phyloP scores from a whole-genome alignment of 2,329 filamentous ascomycete species.

The Calonectria hongkongensis region DNA sequence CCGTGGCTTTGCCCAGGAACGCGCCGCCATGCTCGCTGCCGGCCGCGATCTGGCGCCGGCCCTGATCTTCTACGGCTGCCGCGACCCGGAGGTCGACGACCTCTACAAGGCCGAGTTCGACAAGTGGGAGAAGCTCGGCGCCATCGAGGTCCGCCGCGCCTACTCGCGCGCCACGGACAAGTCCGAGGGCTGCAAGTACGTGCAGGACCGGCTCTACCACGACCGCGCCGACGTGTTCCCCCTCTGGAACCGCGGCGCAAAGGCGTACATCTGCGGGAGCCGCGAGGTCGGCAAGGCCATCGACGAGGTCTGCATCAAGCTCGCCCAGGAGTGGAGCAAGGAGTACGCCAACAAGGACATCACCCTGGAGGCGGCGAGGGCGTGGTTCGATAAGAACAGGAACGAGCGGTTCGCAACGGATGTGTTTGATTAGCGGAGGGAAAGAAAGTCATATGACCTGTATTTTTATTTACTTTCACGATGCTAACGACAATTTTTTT shows the following conservation, averaged over 20 bases:
- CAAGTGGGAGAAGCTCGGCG: slow-evolving; percentile 70
- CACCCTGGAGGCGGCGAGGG: slow-evolving; percentile 61
- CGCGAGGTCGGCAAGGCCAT: slow-evolving; percentile 69
- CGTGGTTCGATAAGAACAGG: slow-evolving; percentile 69
- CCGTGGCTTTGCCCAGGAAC: slow-evolving; percentile 78
- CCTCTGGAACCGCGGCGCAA: slow-evolving; percentile 67
- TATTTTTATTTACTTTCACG: neutral
- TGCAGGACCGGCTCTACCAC: slow-evolving; percentile 66
- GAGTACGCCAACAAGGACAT: slow-evolving; percentile 55
- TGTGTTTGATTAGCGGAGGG: slow-evolving; percentile 71
- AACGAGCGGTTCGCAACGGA: slow-evolving; percentile 77
- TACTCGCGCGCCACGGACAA: slow-evolving; percentile 65
- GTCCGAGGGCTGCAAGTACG: slow-evolving; percentile 69
- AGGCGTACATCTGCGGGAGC: slow-evolving; percentile 80
- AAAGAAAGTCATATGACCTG: neutral
- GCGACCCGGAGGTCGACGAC: slow-evolving; percentile 71
- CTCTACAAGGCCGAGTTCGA: slow-evolving; percentile 76
- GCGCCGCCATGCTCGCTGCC: slow-evolving; percentile 69
- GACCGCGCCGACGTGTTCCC: slow-evolving; percentile 60
- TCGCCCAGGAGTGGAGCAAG: slow-evolving; percentile 58
- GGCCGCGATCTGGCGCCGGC: slow-evolving; percentile 75
- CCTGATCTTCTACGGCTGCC: slow-evolving; percentile 80
- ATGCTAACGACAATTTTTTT: slow-evolving; percentile 2
- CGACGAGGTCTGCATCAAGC: slow-evolving; percentile 61
- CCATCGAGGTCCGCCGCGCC: slow-evolving; percentile 76